Evolutionary conservation across 441 rosid genomes (phyloP).

Genomic region (Erodium moschatum): DNA sequence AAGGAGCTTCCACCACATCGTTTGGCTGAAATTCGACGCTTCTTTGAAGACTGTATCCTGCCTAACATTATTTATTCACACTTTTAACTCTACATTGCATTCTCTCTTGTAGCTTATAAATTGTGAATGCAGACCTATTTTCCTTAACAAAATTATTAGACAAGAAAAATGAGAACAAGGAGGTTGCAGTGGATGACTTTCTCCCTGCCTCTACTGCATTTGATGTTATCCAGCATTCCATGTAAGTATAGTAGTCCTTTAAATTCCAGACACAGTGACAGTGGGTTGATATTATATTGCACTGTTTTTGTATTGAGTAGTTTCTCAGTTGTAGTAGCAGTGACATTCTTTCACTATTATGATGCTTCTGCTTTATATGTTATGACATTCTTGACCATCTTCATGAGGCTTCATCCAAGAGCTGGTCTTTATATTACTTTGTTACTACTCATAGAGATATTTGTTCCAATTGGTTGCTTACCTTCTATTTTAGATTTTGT

Average conservation of each 20-base stretch:
- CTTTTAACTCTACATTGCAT: background rate
- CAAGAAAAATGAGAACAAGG: conserved; percentile 89
- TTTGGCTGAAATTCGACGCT: conserved; percentile 91
- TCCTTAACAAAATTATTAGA: conserved; percentile 44
- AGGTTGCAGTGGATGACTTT: conserved; percentile 68
- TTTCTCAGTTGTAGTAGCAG: background rate
- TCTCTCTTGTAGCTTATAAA: background rate
- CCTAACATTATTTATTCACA: background rate
- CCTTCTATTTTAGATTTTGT: too few species aligned
- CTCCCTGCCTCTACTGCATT: conserved; percentile 54
- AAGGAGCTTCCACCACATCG: conserved; percentile 96
- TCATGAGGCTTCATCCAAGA: background rate
- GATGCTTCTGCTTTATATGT: background rate
- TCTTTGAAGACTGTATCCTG: conserved; percentile 97
- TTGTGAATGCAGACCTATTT: background rate
- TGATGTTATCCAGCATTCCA: conserved; percentile 52
- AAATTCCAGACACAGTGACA: background rate
- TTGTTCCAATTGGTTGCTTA: too few species aligned
- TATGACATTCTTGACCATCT: background rate
- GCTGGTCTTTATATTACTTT: too few species aligned
- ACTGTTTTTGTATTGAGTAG: background rate
- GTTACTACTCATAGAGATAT: too few species aligned
- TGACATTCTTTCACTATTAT: background rate
- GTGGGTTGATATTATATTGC: background rate
- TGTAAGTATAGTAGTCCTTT: conserved; percentile 33